Percentiles rank a stretch among this genome's conserved stretches.
Evolutionary conservation across 768 basidiomycete species (phyloP).

Genomic region (Amanita inopinata): DNA sequence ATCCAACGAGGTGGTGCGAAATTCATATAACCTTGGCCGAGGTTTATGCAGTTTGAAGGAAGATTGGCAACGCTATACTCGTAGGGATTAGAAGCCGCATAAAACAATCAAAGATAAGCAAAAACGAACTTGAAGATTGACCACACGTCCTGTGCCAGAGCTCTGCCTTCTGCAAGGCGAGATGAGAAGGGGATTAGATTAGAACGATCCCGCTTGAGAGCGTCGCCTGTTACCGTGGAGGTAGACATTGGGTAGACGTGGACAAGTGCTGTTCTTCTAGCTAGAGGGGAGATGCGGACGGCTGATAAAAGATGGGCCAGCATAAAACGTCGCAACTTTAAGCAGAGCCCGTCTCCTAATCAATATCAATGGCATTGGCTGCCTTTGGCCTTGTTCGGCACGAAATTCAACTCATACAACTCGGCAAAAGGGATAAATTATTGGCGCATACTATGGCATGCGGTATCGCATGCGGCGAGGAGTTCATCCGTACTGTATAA

Average conservation of each 20-base stretch:
- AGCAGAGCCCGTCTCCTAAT: too few relatives aligned
- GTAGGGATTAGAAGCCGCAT: constrained; percentile 9
- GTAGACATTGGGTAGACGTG: constrained; percentile 12
- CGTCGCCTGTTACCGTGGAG: constrained; percentile 12
- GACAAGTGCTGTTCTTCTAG: neutral
- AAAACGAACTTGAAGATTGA: constrained; percentile 72
- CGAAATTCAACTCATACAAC: too few relatives aligned
- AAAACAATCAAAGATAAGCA: constrained; percentile 1
- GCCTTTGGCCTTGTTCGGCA: too few relatives aligned
- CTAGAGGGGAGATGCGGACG: neutral
- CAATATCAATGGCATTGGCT: too few relatives aligned
- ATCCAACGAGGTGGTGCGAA: constrained; percentile 81
- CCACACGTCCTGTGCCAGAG: constrained; percentile 81
- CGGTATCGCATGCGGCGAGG: too few relatives aligned
- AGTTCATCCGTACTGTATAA: too few relatives aligned
- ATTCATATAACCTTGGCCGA: constrained; percentile 95
- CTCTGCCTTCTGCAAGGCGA: constrained; percentile 65
- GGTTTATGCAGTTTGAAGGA: constrained; percentile 87
- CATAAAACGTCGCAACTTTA: neutral
- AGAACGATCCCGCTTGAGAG: constrained; percentile 25
- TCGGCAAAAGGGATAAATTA: too few relatives aligned
- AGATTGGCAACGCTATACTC: constrained; percentile 69
- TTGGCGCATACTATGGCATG: too few relatives aligned
- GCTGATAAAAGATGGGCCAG: neutral
- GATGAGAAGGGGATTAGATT: constrained; percentile 61